phyloP scores from a whole-genome alignment of 1,284 basidiomycete genomes.

The Neonothopanus nambi region DNA sequence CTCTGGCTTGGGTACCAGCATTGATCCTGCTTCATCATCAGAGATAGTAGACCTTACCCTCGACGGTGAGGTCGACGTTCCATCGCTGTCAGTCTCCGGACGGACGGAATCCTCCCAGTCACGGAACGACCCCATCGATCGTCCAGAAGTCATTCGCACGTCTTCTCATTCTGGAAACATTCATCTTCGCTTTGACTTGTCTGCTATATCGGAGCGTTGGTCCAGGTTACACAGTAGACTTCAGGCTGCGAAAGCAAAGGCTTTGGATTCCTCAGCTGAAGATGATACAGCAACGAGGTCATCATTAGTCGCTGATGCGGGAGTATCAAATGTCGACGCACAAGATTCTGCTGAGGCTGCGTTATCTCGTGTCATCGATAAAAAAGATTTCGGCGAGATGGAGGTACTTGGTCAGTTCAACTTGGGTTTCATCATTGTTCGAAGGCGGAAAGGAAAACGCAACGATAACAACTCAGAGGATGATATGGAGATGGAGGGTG shows the following conservation, averaged over 20 bases:
- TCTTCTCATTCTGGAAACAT: constrained; percentile 31
- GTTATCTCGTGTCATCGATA: constrained; percentile 85
- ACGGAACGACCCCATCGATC: constrained; percentile 19
- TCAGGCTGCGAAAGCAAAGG: neutral
- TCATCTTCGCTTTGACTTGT: constrained; percentile 47
- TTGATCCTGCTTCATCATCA: constrained; percentile 5
- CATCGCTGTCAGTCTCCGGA: constrained; percentile 1
- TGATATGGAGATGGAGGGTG: constrained; percentile 7
- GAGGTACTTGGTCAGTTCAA: constrained; percentile 94
- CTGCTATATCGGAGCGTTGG: constrained; percentile 42
- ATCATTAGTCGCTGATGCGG: constrained; percentile 46
- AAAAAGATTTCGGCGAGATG: constrained; percentile 87
- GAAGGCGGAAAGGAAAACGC: constrained; percentile 45
- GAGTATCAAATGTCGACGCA: constrained; percentile 49
- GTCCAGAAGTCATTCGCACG: constrained; percentile 48
- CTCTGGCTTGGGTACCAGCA: neutral
- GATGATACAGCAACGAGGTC: neutral
- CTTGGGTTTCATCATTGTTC: constrained; percentile 90
- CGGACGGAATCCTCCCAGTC: constrained; percentile 15
- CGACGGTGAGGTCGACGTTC: constrained; percentile 11
- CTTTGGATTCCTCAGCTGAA: neutral
- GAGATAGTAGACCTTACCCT: constrained; percentile 13
- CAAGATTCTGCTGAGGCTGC: constrained; percentile 57
- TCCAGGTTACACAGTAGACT: constrained; percentile 15
- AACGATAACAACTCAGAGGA: constrained; percentile 14